phyloP scores from a whole-genome alignment of 78 protist genomes.

The Creolimax fragrantissima region DNA sequence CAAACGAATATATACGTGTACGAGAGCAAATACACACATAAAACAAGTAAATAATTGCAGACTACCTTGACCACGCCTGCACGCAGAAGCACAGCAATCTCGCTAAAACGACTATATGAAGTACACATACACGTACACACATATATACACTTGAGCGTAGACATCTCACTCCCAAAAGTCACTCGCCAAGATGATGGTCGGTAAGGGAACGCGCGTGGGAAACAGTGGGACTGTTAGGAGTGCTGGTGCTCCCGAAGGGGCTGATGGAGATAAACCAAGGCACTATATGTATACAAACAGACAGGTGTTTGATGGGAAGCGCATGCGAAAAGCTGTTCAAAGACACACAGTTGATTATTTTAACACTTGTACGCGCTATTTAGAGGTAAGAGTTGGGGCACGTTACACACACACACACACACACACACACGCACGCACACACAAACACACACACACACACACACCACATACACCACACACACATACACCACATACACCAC shows the following conservation, averaged over 20 bases:
- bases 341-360: not conserved
- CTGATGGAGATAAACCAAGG: not conserved
- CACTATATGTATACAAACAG: not conserved
- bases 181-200: not conserved
- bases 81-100: too few relatives aligned
- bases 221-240: not conserved
- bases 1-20: too few relatives aligned
- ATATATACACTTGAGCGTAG: too few relatives aligned
- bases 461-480: not conserved
- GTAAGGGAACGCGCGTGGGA: not conserved
- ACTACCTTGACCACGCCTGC: too few relatives aligned
- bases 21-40: too few relatives aligned
- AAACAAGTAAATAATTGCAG: too few relatives aligned
- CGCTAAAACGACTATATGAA: too few relatives aligned
- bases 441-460: not conserved
- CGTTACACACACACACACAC: not conserved
- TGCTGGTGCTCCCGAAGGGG: not conserved
- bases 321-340: not conserved
- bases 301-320: not conserved
- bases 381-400: not conserved
- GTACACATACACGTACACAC: too few relatives aligned
- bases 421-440: not conserved
- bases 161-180: too few relatives aligned
- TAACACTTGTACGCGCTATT: not conserved
- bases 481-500: not conserved